Conservation (phyloP, 306 rosid species). For the Notholithocarpus densiflorus region DNA sequence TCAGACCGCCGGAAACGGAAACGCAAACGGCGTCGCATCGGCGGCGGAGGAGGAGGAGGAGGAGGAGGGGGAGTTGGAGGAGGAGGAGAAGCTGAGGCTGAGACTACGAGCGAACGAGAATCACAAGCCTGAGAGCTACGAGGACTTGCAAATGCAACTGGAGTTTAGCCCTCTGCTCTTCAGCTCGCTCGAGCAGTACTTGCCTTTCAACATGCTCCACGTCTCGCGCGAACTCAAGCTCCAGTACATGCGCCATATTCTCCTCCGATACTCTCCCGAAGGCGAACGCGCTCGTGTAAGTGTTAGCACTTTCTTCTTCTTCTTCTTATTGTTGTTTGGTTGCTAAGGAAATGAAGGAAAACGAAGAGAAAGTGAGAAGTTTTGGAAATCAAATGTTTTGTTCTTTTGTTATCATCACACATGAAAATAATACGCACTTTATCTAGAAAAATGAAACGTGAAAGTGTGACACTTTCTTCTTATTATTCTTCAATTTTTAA, state of each 20-base stretch:
- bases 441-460: neutral
- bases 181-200: constrained; percentile 73
- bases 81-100: constrained; percentile 36
- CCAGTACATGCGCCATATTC: constrained; percentile 67
- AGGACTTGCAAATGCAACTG: constrained; percentile 57
- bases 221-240: constrained; percentile 63
- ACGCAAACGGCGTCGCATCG: too few relatives aligned
- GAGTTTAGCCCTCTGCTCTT: constrained; percentile 77
- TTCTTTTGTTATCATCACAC: neutral
- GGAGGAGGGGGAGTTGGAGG: constrained; percentile 2
- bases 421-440: neutral
- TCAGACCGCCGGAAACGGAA: constrained; percentile 38
- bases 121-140: constrained; percentile 78
- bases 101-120: constrained; percentile 51
- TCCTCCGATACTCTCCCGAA: constrained; percentile 62
- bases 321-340: constrained; percentile 8
- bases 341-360: constrained; percentile 9
- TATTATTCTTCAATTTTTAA: too few relatives aligned
- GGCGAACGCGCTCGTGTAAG: constrained; percentile 70
- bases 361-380: neutral
- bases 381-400: neutral
- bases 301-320: neutral
- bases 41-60: neutral
- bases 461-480: too few relatives aligned
- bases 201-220: constrained; percentile 59